A percentile compares a stretch with the other conserved stretches of the same genome.
Evolutionary conservation across 768 basidiomycete species (phyloP).

Genomic region (Podaxis sp.): DNA sequence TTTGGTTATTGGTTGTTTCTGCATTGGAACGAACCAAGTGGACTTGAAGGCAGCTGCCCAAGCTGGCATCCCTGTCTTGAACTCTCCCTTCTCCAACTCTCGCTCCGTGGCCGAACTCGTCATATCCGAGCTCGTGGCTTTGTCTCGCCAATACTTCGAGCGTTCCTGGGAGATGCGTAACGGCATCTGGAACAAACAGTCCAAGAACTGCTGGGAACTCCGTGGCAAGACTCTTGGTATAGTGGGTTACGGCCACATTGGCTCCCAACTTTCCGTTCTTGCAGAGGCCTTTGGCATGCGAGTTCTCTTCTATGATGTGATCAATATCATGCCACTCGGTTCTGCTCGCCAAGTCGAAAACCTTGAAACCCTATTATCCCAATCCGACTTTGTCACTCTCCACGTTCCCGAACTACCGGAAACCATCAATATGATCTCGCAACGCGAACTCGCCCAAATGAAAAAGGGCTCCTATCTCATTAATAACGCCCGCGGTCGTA

Average conservation of each 20-base stretch:
- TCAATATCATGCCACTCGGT: conserved; percentile 98
- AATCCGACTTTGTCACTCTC: conserved; percentile 92
- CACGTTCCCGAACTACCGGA: conserved; percentile 97
- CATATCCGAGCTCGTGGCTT: conserved; percentile 87
- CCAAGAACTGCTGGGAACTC: conserved; percentile 97
- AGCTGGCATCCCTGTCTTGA: conserved; percentile 96
- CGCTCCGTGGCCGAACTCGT: conserved; percentile 99
- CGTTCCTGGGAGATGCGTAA: conserved; percentile 83
- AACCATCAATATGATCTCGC: conserved; percentile 91
- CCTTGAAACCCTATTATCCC: conserved; percentile 67
- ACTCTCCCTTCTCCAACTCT: conserved; percentile 98
- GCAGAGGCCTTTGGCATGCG: conserved; percentile 96
- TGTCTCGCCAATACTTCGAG: conserved; percentile 93
- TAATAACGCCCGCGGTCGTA: conserved; percentile 95
- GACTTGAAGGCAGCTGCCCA: conserved; percentile 81
- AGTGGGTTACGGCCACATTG: conserved; percentile 98
- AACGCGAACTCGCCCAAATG: conserved; percentile 80
- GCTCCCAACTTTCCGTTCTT: conserved; percentile 94
- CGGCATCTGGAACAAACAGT: conserved; percentile 98
- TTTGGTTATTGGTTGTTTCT: conserved; percentile 96
- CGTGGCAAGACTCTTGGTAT: conserved; percentile 98
- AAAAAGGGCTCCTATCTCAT: conserved; percentile 94
- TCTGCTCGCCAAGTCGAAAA: conserved; percentile 88
- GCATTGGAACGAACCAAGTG: conserved; percentile 98
- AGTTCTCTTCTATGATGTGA: conserved; percentile 92